Evolutionary conservation across 108 stramenopile genomes (phyloP).

Genomic region (Conticribra guillardii): DNA sequence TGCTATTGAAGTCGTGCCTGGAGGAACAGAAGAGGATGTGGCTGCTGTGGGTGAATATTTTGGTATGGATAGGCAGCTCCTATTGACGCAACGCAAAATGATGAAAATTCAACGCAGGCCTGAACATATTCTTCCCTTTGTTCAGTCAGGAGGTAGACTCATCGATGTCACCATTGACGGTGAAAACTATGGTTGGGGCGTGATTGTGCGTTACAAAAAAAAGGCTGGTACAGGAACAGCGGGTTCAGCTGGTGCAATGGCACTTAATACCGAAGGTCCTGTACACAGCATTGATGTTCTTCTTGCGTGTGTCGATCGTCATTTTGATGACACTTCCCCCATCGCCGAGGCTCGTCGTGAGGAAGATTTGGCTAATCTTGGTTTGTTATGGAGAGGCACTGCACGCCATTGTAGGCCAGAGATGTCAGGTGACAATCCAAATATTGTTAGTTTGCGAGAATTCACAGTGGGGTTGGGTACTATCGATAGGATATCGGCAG

Average conservation of each 20-base stretch:
- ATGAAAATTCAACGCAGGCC: slow-evolving; percentile 84
- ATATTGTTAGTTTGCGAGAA: slow-evolving; percentile 70
- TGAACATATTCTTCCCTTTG: slow-evolving; percentile 89
- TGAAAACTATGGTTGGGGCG: slow-evolving; percentile 92
- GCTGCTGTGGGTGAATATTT: slow-evolving; percentile 81
- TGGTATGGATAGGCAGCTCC: slow-evolving; percentile 81
- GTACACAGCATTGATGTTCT: slow-evolving; percentile 82
- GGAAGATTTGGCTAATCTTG: slow-evolving; percentile 69
- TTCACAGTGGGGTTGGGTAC: slow-evolving; percentile 77
- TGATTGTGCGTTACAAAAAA: slow-evolving; percentile 72
- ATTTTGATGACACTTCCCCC: slow-evolving; percentile 64
- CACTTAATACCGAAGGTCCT: slow-evolving; percentile 54
- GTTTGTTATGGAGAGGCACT: slow-evolving; percentile 81
- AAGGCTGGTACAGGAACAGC: slow-evolving; percentile 71
- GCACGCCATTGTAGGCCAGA: slow-evolving; percentile 65
- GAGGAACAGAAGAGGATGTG: slow-evolving; percentile 59
- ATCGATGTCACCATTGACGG: slow-evolving; percentile 81
- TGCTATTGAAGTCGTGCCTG: slow-evolving; percentile 59
- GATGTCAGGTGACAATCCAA: slow-evolving; percentile 46
- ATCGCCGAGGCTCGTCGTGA: slow-evolving; percentile 48
- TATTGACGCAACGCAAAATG: slow-evolving; percentile 77
- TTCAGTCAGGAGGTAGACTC: slow-evolving; percentile 85
- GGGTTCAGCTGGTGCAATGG: slow-evolving; percentile 71
- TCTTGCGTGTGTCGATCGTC: slow-evolving; percentile 77
- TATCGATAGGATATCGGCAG: slow-evolving; percentile 84